phyloP scores from a whole-genome alignment of 2,329 filamentous ascomycete species.

The Penicillium fuscoglaucum region DNA sequence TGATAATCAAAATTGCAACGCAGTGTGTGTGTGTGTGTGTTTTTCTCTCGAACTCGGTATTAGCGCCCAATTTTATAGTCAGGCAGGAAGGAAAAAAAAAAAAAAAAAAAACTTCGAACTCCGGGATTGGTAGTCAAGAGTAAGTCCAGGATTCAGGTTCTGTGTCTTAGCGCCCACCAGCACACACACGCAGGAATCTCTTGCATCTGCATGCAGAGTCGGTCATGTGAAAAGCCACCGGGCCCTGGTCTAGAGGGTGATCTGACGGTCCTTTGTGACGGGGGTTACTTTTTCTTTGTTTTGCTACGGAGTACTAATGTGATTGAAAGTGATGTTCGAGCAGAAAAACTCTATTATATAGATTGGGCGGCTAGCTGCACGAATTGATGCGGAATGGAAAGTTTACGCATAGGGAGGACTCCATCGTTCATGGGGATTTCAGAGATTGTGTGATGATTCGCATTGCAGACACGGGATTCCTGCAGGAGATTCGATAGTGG shows the following conservation, averaged over 20 bases:
- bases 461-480: conserved; percentile 4
- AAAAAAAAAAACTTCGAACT: neutral
- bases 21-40: too few relatives aligned
- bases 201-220: conserved; percentile 38
- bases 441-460: conserved; percentile 5
- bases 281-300: neutral
- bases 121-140: conserved; percentile 7
- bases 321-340: neutral
- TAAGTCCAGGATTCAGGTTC: conserved; percentile 4
- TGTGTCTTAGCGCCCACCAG: conserved; percentile 15
- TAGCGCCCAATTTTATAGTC: conserved; percentile 12
- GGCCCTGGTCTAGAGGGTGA: conserved; percentile 4
- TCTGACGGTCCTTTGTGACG: neutral
- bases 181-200: conserved; percentile 28
- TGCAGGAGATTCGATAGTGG: conserved; percentile 5
- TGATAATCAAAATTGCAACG: neutral
- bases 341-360: neutral
- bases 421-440: neutral
- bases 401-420: neutral
- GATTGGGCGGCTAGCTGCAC: neutral
- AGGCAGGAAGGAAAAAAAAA: conserved; percentile 8
- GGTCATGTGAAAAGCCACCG: conserved; percentile 35
- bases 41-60: neutral
- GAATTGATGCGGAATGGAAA: conserved; percentile 1
- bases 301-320: neutral